A percentile compares a stretch with the other conserved stretches of the same genome.
These are phyloP conservation scores for Penicillium sp. DNA, from an alignment of 2,329 filamentous ascomycete species.

Conservation along the genomic window DNA sequence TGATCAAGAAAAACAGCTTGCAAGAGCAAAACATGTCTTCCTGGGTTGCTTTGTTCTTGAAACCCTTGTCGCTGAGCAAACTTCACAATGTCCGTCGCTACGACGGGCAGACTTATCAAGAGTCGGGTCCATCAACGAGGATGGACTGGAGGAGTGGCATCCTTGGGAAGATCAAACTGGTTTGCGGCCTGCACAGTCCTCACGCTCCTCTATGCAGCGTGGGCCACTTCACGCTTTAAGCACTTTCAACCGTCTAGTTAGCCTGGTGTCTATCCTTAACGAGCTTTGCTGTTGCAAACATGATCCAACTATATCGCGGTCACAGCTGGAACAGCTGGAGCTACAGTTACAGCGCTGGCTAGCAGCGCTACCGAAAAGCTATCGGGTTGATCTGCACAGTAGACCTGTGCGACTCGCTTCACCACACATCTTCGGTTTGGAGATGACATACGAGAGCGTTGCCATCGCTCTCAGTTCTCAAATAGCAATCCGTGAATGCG, in stretches of 20 bases:
- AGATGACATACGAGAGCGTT: constrained; percentile 37
- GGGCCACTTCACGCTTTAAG: constrained; percentile 51
- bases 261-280: constrained; percentile 38
- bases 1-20: constrained; percentile 34
- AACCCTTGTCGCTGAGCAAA: constrained; percentile 50
- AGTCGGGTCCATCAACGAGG: constrained; percentile 58
- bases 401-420: constrained; percentile 25
- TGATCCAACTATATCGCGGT: constrained; percentile 20
- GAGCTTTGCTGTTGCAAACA: constrained; percentile 33
- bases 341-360: constrained; percentile 35
- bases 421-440: constrained; percentile 36
- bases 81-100: constrained; percentile 49
- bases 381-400: constrained; percentile 31
- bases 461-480: constrained; percentile 27
- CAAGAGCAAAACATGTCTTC: constrained; percentile 47
- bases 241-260: constrained; percentile 55
- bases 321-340: constrained; percentile 32
- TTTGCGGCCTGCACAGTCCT: constrained; percentile 28
- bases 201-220: constrained; percentile 33
- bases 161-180: constrained; percentile 61
- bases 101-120: constrained; percentile 53
- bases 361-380: constrained; percentile 31
- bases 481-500: constrained; percentile 25
- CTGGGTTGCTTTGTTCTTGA: constrained; percentile 58
- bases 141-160: constrained; percentile 73